Base-by-base conservation (phyloP, 2,329 filamentous ascomycete genomes). In the Incumbomyces delicatus region DNA sequence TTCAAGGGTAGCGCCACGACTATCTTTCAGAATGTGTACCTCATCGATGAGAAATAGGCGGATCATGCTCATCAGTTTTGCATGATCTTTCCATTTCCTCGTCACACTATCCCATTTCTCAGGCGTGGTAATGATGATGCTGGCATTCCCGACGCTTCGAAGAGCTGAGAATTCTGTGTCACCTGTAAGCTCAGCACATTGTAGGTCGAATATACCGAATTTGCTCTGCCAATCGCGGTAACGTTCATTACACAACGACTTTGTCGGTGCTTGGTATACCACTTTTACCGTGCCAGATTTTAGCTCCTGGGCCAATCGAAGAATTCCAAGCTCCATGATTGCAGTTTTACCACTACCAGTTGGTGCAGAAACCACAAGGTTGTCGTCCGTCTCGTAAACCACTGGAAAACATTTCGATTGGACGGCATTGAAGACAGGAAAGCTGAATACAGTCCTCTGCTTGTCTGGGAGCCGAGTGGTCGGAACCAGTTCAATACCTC, bases 101-200 rank as follows among this genome's bases (percentile, higher is more conserved):
- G 87, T 94, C 61, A 92, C 81, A 50, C 85, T 90, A 60, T 94
- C 87, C 87, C 87, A 94, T 59, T 94, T 94, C 63, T 94, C 87
- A 0, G 87, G 87, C 0, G 87, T 94, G 0, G 87, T 92, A 51
- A 94, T 75, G 54, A 94, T 90, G 52, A 94, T 85, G 39, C 81
- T 81, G 2, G 86, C 86, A 55, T 73, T 78, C 50, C 87, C 81
- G 5, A 90, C 82, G 45, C 75, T 77, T 17, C 72, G 72, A 49
- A 88, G 71, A 54, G 89, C 80, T 4, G 68, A 65, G 43, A 75
- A 70, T 32, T 85, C 81, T 0, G 85, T 89, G 59, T 94, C 87
- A 1, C 87, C 87, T 2, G 87, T 94, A 48, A 94, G 72, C 61
- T 92, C 86, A 2, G 81, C 80, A 60, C 83, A 87, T 48, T 76